phyloP scores from a whole-genome alignment of 1,139 yeast genomes.

The Hansenula lynferdii region DNA sequence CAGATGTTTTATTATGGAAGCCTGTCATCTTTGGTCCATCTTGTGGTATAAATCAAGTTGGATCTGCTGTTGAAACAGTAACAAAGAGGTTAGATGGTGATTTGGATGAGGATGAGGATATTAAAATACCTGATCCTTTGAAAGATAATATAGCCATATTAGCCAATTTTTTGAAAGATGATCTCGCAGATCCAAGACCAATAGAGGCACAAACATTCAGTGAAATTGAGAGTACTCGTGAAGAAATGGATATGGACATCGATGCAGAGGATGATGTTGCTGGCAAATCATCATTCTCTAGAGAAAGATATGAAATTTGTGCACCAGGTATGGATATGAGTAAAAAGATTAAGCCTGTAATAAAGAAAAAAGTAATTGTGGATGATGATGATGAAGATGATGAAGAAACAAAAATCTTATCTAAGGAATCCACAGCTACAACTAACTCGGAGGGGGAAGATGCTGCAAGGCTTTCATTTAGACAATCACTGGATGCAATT shows the following conservation, averaged over 20 bases:
- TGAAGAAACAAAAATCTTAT: constrained; percentile 3
- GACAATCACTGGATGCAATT: constrained; percentile 2
- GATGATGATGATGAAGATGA: constrained; percentile 15
- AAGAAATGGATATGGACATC: constrained; percentile 9
- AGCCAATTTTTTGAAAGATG: constrained; percentile 57
- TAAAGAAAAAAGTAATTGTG: constrained; percentile 8
- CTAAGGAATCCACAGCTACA: neutral
- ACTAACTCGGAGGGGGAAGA: neutral
- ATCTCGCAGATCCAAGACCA: constrained; percentile 53
- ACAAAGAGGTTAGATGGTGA: constrained; percentile 7
- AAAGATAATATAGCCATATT: constrained; percentile 51
- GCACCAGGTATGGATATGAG: constrained; percentile 28
- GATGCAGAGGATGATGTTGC: constrained; percentile 9
- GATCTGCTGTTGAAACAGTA: constrained; percentile 23
- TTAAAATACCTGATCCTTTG: constrained; percentile 25
- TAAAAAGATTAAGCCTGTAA: constrained; percentile 5
- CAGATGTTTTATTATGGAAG: constrained; percentile 63
- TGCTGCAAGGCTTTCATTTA: neutral
- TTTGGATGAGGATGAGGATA: constrained; percentile 9
- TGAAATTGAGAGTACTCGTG: constrained; percentile 24
- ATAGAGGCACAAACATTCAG: constrained; percentile 50
- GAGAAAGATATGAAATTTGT: constrained; percentile 16
- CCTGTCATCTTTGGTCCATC: constrained; percentile 82
- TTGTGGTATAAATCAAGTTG: constrained; percentile 58
- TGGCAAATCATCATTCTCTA: constrained; percentile 4